A percentile compares a stretch with the other conserved stretches of the same genome.
Evolutionary conservation across 1,284 basidiomycete species (phyloP).

Genomic region (Ustanciosporium gigantosporum): DNA sequence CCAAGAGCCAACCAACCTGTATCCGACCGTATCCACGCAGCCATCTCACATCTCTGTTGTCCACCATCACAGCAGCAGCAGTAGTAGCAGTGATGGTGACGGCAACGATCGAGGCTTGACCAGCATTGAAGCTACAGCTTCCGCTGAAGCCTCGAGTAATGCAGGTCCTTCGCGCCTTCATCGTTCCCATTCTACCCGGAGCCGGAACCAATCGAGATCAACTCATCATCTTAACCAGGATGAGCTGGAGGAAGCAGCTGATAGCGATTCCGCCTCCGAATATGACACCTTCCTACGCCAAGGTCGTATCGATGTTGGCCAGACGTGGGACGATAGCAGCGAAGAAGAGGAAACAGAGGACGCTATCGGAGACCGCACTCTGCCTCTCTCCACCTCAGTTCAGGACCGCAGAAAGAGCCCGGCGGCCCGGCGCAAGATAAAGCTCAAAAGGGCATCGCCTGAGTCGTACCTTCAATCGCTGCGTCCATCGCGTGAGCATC

Average conservation of each 20-base stretch:
- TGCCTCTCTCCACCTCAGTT: conserved; percentile 10
- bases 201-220: too few relatives aligned
- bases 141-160: background rate
- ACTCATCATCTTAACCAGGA: too few relatives aligned
- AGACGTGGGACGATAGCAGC: conserved; percentile 44
- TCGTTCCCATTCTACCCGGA: too few relatives aligned
- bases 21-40: conserved; percentile 13
- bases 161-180: background rate
- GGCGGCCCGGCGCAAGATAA: conserved; percentile 1
- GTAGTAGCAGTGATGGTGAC: too few relatives aligned
- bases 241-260: conserved; percentile 39
- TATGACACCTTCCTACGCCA: conserved; percentile 24
- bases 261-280: conserved; percentile 32
- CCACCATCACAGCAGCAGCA: conserved; percentile 1
- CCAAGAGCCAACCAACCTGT: too few relatives aligned
- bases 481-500: conserved; percentile 18
- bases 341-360: conserved; percentile 26
- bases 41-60: conserved; percentile 7
- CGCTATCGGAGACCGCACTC: conserved; percentile 8
- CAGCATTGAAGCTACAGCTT: background rate
- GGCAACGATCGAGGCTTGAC: too few relatives aligned
- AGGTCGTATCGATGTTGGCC: conserved; percentile 31
- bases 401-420: conserved; percentile 7
- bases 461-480: conserved; percentile 23
- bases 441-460: background rate